phyloP scores from a whole-genome alignment of 306 rosid species.

The Potentilla sterilis region DNA sequence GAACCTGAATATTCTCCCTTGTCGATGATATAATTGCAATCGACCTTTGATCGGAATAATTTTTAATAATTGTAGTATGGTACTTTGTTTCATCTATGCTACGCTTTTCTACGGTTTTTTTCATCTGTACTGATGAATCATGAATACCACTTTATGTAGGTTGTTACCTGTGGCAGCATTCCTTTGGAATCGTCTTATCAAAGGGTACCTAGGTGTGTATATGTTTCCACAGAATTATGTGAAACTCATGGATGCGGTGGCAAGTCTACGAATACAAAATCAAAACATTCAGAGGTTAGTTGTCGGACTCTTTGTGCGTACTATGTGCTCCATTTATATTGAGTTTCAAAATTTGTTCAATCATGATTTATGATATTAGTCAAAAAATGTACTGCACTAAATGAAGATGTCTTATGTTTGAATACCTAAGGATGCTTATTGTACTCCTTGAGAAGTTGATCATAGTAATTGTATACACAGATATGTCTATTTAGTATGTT shows the following conservation, averaged over 20 bases:
- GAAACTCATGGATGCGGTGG: slow-evolving; percentile 82
- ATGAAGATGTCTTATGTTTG: neutral
- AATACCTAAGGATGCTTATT: neutral
- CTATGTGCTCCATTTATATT: neutral
- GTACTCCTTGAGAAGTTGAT: neutral
- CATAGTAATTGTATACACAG: neutral
- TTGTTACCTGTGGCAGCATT: slow-evolving; percentile 98
- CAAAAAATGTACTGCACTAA: neutral
- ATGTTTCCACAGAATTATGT: slow-evolving; percentile 76
- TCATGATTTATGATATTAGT: neutral
- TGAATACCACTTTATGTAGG: slow-evolving; percentile 49
- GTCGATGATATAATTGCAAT: neutral
- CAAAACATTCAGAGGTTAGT: slow-evolving; percentile 83
- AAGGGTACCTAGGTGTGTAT: slow-evolving; percentile 76
- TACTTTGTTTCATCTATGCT: neutral
- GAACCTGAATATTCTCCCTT: neutral
- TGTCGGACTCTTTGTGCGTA: slow-evolving; percentile 19
- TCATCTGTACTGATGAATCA: neutral
- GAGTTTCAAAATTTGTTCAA: neutral
- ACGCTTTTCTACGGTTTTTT: neutral
- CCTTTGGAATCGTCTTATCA: slow-evolving; percentile 97
- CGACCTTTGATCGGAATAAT: neutral
- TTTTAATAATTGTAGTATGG: neutral
- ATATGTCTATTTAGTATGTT: neutral
- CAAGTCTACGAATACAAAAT: slow-evolving; percentile 69